Conservation (phyloP, 352 stramenopile genomes). For the Stephanocyclus meneghinianus region DNA sequence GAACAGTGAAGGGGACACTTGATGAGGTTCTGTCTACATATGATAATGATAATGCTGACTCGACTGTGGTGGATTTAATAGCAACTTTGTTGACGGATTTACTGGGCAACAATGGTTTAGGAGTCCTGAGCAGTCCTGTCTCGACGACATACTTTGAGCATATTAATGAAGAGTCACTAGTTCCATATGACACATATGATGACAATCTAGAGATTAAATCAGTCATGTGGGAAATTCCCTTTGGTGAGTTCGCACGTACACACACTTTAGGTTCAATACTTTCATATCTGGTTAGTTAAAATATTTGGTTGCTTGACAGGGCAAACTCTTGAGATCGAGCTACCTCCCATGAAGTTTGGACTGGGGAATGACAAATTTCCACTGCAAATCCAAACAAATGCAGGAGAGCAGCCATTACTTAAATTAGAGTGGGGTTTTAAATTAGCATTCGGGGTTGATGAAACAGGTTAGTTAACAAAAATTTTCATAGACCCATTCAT, state of each 20-base stretch:
- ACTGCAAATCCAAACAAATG: slow-evolving; percentile 33
- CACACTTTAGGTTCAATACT: no score
- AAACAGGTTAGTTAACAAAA: neutral
- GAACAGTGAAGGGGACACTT: slow-evolving; percentile 27
- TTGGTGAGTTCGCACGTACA: neutral
- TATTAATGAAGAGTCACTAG: slow-evolving; percentile 3
- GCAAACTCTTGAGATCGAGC: slow-evolving; percentile 16
- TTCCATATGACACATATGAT: neutral
- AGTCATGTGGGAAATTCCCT: slow-evolving; percentile 49
- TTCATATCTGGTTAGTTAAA: no score
- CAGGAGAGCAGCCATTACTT: neutral
- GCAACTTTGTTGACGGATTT: slow-evolving; percentile 12
- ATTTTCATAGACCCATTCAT: no score
- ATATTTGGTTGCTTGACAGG: neutral
- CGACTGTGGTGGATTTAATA: slow-evolving; percentile 33
- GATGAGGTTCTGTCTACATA: slow-evolving; percentile 25
- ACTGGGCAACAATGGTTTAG: slow-evolving; percentile 14
- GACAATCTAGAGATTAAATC: slow-evolving; percentile 26
- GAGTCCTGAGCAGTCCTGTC: neutral
- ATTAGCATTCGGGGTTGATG: slow-evolving; percentile 36
- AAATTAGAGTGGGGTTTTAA: slow-evolving; percentile 41
- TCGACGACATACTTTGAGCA: slow-evolving; percentile 30
- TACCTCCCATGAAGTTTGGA: slow-evolving; percentile 42
- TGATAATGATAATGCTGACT: slow-evolving; percentile 8
- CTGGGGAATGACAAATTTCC: slow-evolving; percentile 27